Percentiles rank a stretch among this genome's conserved stretches.
phyloP scores from a whole-genome alignment of 2,329 filamentous ascomycete species.

The Talaromyces sp. region DNA sequence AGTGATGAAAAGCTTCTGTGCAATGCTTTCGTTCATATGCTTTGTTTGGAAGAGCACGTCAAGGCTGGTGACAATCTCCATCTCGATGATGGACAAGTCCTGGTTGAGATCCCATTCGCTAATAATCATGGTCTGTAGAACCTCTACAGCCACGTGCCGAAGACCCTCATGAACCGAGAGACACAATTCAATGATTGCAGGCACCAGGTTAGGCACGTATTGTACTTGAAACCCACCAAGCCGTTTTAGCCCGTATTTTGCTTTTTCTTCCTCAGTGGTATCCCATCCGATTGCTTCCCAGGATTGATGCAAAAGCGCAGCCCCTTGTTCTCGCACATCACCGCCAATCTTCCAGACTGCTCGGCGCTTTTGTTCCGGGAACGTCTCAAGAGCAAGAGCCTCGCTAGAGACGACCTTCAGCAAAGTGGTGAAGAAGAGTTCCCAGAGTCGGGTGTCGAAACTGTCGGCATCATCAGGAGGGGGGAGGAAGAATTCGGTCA shows the following conservation, averaged over 20 bases:
- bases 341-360: constrained; percentile 99
- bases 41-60: constrained; percentile 88
- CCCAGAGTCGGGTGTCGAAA: constrained; percentile 94
- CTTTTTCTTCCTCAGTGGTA: constrained; percentile 71
- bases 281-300: constrained; percentile 99
- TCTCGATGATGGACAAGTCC: constrained; percentile 85
- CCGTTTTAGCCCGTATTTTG: constrained; percentile 71
- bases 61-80: constrained; percentile 92
- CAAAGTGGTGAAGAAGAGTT: constrained; percentile 83
- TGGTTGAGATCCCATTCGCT: constrained; percentile 97
- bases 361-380: constrained; percentile 91
- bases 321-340: constrained; percentile 87
- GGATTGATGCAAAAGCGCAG: constrained; percentile 74
- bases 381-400: constrained; percentile 85
- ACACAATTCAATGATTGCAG: constrained; percentile 88
- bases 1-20: constrained; percentile 87
- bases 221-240: constrained; percentile 98
- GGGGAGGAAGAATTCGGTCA: constrained; percentile 81
- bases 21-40: constrained; percentile 77
- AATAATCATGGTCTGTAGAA: constrained; percentile 95
- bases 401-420: constrained; percentile 86
- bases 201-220: constrained; percentile 88
- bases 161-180: constrained; percentile 92
- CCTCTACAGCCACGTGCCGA: constrained; percentile 82
- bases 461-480: constrained; percentile 84